phyloP scores from a whole-genome alignment of 345 rosid species.

The Cardamine chenopodiifolia region DNA sequence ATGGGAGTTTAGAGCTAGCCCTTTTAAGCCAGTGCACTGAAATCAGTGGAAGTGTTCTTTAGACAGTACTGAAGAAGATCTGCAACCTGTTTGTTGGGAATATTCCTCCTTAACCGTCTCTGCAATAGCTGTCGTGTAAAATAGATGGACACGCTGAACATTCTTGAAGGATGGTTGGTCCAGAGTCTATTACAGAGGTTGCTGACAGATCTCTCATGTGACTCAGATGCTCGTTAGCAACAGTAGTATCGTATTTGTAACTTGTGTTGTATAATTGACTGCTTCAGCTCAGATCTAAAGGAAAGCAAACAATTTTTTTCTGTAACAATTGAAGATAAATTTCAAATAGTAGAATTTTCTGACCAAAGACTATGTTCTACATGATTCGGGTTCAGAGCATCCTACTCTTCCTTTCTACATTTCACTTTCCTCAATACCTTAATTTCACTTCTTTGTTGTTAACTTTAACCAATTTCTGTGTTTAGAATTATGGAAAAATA shows the following conservation, averaged over 20 bases:
- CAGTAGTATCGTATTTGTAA: not conserved
- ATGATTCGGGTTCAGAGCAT: not conserved
- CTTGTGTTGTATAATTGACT: not conserved
- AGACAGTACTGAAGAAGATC: constrained; percentile 8
- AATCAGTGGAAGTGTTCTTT: not conserved
- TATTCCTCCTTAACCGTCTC: constrained; percentile 9
- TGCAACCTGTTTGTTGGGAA: constrained; percentile 2
- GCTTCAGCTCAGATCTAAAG: not conserved
- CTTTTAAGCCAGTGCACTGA: not conserved
- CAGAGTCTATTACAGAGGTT: not conserved
- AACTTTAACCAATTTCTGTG: too few species aligned
- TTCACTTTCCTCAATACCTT: too few species aligned
- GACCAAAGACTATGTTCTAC: not conserved
- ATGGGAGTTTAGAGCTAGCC: not conserved
- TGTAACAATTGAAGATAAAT: not conserved
- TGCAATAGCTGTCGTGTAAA: not conserved
- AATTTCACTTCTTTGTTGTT: too few species aligned
- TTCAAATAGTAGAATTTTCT: not conserved
- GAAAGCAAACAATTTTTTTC: not conserved
- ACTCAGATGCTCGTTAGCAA: not conserved
- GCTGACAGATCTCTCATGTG: constrained; percentile 2
- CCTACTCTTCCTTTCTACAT: not conserved
- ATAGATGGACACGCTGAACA: not conserved
- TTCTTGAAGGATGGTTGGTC: constrained; percentile 12
- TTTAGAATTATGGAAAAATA: too few species aligned